Conservation (phyloP, 2,329 filamentous ascomycete genomes). For the Beauveria bassiana region DNA sequence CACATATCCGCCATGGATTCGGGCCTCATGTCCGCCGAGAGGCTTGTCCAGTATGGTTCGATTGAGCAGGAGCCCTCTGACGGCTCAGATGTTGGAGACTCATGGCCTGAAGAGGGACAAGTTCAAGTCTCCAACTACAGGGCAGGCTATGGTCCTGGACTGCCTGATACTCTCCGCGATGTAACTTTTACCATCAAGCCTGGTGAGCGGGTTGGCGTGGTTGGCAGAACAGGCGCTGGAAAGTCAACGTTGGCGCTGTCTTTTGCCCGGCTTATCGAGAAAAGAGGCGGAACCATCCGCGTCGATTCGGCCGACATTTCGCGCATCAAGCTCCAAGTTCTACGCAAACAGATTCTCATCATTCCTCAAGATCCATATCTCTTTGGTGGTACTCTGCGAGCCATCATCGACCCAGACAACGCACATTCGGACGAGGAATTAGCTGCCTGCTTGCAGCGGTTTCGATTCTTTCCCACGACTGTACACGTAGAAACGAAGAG, state of each 20-base stretch:
- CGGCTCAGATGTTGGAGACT: constrained; percentile 48
- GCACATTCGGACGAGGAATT: constrained; percentile 56
- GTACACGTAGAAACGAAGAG: not conserved
- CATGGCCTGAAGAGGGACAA: constrained; percentile 61
- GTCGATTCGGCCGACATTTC: constrained; percentile 35
- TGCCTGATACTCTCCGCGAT: constrained; percentile 57
- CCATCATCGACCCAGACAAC: constrained; percentile 62
- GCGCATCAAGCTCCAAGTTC: constrained; percentile 53
- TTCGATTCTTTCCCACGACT: constrained; percentile 43
- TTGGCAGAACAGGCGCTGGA: constrained; percentile 1
- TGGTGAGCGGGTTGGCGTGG: constrained; percentile 47
- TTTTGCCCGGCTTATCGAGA: not conserved
- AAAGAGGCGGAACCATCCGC: not conserved
- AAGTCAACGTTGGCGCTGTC: not conserved
- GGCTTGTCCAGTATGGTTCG: constrained; percentile 59
- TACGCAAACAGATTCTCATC: constrained; percentile 61
- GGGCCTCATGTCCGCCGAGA: constrained; percentile 62
- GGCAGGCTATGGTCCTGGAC: constrained; percentile 56
- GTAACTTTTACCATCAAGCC: constrained; percentile 52
- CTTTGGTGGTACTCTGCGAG: constrained; percentile 62
- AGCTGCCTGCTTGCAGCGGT: constrained; percentile 53
- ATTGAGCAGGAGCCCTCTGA: constrained; percentile 54
- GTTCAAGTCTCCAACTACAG: constrained; percentile 59
- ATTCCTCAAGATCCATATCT: constrained; percentile 67
- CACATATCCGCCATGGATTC: constrained; percentile 59